phyloP scores from a whole-genome alignment of 2,329 filamentous ascomycete species.

The Davidsoniella neocaledoniae region DNA sequence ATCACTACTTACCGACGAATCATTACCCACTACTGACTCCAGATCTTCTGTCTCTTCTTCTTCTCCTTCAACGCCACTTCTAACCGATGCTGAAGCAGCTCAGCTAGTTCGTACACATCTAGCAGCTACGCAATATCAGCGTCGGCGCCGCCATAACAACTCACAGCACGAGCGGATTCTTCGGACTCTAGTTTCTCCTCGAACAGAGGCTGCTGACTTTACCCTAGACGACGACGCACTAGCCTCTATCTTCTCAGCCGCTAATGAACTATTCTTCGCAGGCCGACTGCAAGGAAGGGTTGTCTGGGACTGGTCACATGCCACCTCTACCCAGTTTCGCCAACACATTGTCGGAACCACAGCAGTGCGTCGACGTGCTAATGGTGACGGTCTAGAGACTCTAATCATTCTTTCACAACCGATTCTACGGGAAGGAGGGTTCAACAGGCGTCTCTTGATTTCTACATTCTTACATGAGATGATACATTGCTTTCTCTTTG shows the following conservation, averaged over 20 bases:
- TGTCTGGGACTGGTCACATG: slow-evolving; percentile 43
- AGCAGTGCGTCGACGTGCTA: slow-evolving; percentile 30
- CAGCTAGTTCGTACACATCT: slow-evolving; percentile 32
- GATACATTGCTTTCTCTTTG: slow-evolving; percentile 50
- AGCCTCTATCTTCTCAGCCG: slow-evolving; percentile 39
- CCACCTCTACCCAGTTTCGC: slow-evolving; percentile 31
- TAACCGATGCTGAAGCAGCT: slow-evolving; percentile 32
- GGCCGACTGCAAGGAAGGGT: slow-evolving; percentile 40
- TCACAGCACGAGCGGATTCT: slow-evolving; percentile 41
- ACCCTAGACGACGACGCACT: slow-evolving; percentile 40
- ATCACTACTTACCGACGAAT: slow-evolving; percentile 15
- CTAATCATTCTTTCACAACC: slow-evolving; percentile 43
- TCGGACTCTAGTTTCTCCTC: slow-evolving; percentile 37
- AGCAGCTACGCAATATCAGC: slow-evolving; percentile 16
- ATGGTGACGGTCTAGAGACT: slow-evolving; percentile 39
- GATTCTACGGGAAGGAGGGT: slow-evolving; percentile 37
- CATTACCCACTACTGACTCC: slow-evolving; percentile 14
- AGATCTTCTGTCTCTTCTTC: slow-evolving; percentile 16
- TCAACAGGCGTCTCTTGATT: slow-evolving; percentile 43
- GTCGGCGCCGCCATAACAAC: slow-evolving; percentile 24
- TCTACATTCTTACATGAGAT: slow-evolving; percentile 50
- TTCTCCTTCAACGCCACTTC: slow-evolving; percentile 20
- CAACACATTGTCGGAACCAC: slow-evolving; percentile 45
- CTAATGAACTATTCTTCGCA: slow-evolving; percentile 46
- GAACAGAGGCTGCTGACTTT: slow-evolving; percentile 29